Evolutionary conservation across 768 basidiomycete species (phyloP).

Genomic region (Trametes elegans): DNA sequence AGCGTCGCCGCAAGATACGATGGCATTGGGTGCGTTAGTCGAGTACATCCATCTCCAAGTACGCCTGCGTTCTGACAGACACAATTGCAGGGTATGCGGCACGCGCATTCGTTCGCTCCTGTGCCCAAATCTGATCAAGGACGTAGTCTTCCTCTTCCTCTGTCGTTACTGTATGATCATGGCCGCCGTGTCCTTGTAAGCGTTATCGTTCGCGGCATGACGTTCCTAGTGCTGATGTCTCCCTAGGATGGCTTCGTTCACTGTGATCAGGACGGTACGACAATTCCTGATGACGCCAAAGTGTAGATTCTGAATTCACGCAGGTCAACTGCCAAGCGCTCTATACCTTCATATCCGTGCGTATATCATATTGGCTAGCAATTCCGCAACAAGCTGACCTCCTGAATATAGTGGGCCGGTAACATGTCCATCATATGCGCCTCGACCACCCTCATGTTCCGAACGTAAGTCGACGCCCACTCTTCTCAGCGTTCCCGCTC

Average conservation of each 20-base stretch:
- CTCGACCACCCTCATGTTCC: slow-evolving; percentile 67
- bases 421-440: slow-evolving; percentile 66
- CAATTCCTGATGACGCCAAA: background rate
- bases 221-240: background rate
- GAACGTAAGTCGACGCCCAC: slow-evolving; percentile 46
- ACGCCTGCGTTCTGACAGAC: too few relatives aligned
- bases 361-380: slow-evolving; percentile 20
- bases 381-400: background rate
- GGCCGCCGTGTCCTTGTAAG: slow-evolving; percentile 63
- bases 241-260: slow-evolving; percentile 55
- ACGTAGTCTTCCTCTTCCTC: slow-evolving; percentile 69
- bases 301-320: background rate
- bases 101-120: too few relatives aligned
- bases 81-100: slow-evolving; percentile 8
- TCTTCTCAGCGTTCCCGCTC: background rate
- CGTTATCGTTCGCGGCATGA: background rate
- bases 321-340: slow-evolving; percentile 66
- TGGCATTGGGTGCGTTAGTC: slow-evolving; percentile 75
- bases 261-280: slow-evolving; percentile 46
- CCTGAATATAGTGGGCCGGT: slow-evolving; percentile 48
- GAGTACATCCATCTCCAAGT: too few relatives aligned
- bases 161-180: slow-evolving; percentile 73
- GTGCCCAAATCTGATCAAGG: too few relatives aligned
- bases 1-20: slow-evolving; percentile 53
- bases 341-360: slow-evolving; percentile 67